Base-by-base conservation (phyloP, 2,329 filamentous ascomycete species). In the Sphaerulina populicola region DNA sequence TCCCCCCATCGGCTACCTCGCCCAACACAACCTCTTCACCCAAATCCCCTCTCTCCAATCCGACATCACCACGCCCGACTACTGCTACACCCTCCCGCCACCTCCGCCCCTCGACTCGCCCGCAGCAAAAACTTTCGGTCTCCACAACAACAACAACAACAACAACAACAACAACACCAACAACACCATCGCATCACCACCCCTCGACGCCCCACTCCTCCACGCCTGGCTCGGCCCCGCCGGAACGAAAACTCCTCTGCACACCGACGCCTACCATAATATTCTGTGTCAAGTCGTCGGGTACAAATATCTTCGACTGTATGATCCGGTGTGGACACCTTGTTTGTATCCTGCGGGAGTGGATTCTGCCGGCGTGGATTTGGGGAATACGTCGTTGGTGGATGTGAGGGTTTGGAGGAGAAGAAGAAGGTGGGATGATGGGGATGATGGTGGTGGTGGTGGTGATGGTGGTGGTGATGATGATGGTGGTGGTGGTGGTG, bases 231-330 rank as follows among this genome's bases (percentile, higher is more conserved):
- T 97, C 57, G 93, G 93, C 0, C 93, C 93, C 0, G 74, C 82
- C 0, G 83, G 82, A 44, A 97, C 93, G 0, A 90, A 95, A 57
- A 95, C 89, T 0, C 93, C 93, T 1, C 74, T 97, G 0, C 93
- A 98, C 68, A 94, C 88, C 1, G 93, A 97, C 63, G 88, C 86
- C 1, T 94, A 96, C 67, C 88, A 96, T 65, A 97, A 97, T 64
- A 80, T 97, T 43, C 78, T 97, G 4, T 83, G 83, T 21, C 93
- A 97, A 68, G 86, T 94, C 0, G 86, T 94, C 0, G 93, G 93
- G 0, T 76, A 79, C 51, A 98, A 98, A 69, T 97, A 97, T 67
- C 73, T 97, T n/a, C 78, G 93, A 1, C 74, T 97, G 1, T 97
- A 96, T 66, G 76, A 83, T 0, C 90, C 91, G 0, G 66, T 68